Conservation (phyloP, 164 flowering plant species). For the Magnolia officinalis region DNA sequence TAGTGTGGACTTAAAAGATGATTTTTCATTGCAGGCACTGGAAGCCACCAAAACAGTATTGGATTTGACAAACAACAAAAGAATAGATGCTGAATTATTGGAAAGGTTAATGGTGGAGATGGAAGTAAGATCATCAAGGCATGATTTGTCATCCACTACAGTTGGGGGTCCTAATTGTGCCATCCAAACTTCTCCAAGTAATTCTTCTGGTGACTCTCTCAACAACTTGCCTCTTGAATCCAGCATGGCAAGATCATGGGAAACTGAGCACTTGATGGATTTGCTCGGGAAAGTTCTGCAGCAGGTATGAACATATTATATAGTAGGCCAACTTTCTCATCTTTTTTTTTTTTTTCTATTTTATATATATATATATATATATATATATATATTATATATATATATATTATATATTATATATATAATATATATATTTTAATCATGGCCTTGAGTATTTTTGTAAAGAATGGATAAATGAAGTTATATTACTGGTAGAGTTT, state of each 20-base stretch:
- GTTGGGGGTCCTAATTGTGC: constrained; percentile 6
- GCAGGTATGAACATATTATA: constrained; percentile 39
- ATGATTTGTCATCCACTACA: constrained; percentile 4
- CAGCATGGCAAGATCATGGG: constrained; percentile 30
- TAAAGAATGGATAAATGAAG: neutral
- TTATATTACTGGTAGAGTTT: neutral
- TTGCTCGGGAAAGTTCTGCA: constrained; percentile 69
- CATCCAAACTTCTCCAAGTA: constrained; percentile 3
- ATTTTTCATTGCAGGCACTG: constrained; percentile 47
- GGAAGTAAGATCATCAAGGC: constrained; percentile 39
- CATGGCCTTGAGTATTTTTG: neutral
- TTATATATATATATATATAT: too few species aligned
- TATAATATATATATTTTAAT: too few species aligned
- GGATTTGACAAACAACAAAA: constrained; percentile 53
- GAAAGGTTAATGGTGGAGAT: constrained; percentile 56
- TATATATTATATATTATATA: too few species aligned
- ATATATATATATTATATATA: too few species aligned
- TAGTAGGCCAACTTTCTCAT: neutral
- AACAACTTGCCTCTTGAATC: constrained; percentile 17
- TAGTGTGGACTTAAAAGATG: too few species aligned
- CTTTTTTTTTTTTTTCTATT: neutral
- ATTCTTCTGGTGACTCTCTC: constrained; percentile 12
- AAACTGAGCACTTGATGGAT: constrained; percentile 53
- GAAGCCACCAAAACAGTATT: constrained; percentile 74
- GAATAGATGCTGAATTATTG: constrained; percentile 56